A percentile compares a stretch with the other conserved stretches of the same genome.
Evolutionary conservation across 2,329 filamentous ascomycete genomes (phyloP).

Genomic region (Cladosporium sp.): DNA sequence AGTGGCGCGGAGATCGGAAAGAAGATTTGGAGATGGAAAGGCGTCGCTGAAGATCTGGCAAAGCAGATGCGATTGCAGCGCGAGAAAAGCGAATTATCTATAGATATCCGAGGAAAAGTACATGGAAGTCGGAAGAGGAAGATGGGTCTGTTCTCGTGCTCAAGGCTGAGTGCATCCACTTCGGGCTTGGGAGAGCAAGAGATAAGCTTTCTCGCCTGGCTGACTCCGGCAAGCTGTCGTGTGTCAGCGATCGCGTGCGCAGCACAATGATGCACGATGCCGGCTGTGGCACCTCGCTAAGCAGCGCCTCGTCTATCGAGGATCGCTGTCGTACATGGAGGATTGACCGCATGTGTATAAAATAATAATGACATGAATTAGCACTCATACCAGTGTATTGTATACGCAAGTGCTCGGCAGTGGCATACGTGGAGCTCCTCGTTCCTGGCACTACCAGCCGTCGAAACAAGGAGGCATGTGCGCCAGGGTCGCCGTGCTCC

Average conservation of each 20-base stretch:
- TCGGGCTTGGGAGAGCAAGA: background rate
- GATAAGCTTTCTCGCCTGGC: slow-evolving; percentile 11
- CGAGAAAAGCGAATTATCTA: background rate
- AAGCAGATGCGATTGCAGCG: background rate
- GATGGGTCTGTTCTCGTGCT: background rate
- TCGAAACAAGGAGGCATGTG: background rate
- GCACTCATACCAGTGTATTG: background rate
- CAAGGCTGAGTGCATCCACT: background rate
- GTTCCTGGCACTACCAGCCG: background rate
- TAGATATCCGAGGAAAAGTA: background rate
- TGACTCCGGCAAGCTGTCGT: slow-evolving; percentile 3
- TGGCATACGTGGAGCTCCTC: background rate
- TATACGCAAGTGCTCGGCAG: background rate
- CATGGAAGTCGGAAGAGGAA: background rate
- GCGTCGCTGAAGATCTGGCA: background rate
- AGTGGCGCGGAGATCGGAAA: background rate
- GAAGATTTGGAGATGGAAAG: background rate
- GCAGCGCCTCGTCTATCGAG: background rate
- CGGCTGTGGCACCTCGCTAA: background rate
- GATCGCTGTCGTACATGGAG: background rate
- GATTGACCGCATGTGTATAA: background rate
- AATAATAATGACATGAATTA: background rate
- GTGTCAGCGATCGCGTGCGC: slow-evolving; percentile 11
- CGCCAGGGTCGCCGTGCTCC: background rate
- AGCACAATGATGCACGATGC: background rate